Evolutionary conservation across 1,284 basidiomycete species (phyloP), one percentile per base, ranked within the genome.

Genomic region (Sanguinoderma infundibulare): DNA sequence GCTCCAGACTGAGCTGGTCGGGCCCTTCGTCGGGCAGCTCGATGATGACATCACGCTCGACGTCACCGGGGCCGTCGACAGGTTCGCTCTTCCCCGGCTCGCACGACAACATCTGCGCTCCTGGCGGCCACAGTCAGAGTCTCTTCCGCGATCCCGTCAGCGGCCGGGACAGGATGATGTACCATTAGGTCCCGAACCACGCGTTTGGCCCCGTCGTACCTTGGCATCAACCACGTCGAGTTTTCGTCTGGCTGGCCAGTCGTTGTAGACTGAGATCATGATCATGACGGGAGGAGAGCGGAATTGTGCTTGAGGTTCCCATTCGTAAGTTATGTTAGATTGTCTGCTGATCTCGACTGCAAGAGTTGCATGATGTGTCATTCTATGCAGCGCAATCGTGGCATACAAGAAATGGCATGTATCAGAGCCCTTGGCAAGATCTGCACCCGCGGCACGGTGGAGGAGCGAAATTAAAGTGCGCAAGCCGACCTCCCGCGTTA

Each of bases 41-140:
- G 9, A 55, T n/a, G n/a, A n/a, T n/a, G n/a, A n/a, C n/a, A n/a
- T 61, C 71, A 65, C 60, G 40, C 54, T 61, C 60, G 57, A 69
- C 68, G 15, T 68, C 63, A 24, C 17, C 20, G n/a, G n/a, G n/a
- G n/a, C n/a, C 40, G 22, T 28, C 47, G 6, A 28, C 53, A 32
- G 75, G 75, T 14, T 70, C 70, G 8, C 66, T 74, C 38, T 71
- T 77, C 7, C 69, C 75, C 6, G 72, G 64, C 34, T 74, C 72
- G 36, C 75, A 75, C 61, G 75, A 67, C 53, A 72, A 75, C 55
- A 65, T 77, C 57, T 75, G 73, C 60, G 73, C 74, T 15, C 74
- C 75, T n/a, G 75, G 75, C 34, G 74, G 70, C 6, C 59, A 63
- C 52, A 64, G 61, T 44, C 59, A 63, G 54, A 64, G 61, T 44